Evolutionary conservation across 371 early-diverging fungal species (phyloP).

Genomic region (Conidiobolus coronatus): DNA sequence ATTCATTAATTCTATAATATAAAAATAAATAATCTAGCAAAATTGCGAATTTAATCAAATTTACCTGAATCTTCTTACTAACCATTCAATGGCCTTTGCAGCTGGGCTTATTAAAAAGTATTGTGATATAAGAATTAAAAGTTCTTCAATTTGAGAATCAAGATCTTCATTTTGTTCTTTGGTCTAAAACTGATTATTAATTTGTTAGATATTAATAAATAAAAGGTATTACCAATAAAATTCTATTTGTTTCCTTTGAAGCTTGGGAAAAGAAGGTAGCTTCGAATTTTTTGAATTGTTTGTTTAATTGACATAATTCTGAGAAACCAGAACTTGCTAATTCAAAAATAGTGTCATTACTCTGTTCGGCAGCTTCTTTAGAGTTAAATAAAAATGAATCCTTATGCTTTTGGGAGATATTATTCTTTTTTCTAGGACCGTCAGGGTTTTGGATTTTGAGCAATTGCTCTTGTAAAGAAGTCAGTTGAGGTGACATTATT

Average conservation of each 20-base stretch:
- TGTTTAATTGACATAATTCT: constrained; percentile 41
- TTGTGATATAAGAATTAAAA: constrained; percentile 53
- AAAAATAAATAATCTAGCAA: neutral
- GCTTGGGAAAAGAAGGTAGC: constrained; percentile 57
- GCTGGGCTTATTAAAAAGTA: constrained; percentile 60
- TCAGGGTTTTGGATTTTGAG: too few species aligned
- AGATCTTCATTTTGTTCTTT: constrained; percentile 58
- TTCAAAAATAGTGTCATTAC: constrained; percentile 63
- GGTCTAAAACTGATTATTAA: constrained; percentile 20
- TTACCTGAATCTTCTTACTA: constrained; percentile 59
- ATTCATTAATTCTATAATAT: constrained; percentile 40
- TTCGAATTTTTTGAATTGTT: constrained; percentile 39
- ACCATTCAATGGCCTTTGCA: constrained; percentile 79
- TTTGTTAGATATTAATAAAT: constrained; percentile 11
- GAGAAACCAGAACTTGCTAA: constrained; percentile 61
- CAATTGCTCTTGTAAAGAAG: too few species aligned
- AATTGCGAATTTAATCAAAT: neutral
- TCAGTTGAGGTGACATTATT: too few species aligned
- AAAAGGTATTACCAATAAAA: constrained; percentile 13
- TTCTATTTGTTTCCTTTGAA: constrained; percentile 57
- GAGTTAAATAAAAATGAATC: constrained; percentile 65
- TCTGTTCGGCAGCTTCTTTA: constrained; percentile 69
- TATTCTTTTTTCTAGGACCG: too few species aligned
- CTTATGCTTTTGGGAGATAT: constrained; percentile 8
- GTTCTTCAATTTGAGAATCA: constrained; percentile 42